phyloP scores from a whole-genome alignment of 805 yeast species.

The Sugiyamaella americana region DNA sequence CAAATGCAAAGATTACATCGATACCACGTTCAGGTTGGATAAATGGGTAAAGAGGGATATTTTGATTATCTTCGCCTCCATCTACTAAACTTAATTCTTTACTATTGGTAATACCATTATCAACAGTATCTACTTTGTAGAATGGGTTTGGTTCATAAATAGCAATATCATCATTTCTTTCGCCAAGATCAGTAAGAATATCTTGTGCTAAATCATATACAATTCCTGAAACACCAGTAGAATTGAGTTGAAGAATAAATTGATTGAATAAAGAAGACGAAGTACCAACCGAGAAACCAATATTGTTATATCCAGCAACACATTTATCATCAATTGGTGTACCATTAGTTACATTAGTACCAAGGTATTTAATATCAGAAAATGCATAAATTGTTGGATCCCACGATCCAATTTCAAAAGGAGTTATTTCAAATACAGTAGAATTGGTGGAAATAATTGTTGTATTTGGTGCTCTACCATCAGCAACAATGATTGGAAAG shows the following conservation, averaged over 20 bases:
- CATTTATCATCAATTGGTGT: conserved; percentile 46
- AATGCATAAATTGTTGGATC: conserved; percentile 67
- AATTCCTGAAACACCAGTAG: conserved; percentile 45
- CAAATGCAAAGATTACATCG: conserved; percentile 63
- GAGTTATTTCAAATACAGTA: conserved; percentile 49
- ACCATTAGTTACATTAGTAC: conserved; percentile 61
- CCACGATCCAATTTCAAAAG: conserved; percentile 82
- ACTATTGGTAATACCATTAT: conserved; percentile 34
- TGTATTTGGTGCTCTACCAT: conserved; percentile 42
- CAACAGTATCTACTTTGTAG: conserved; percentile 37
- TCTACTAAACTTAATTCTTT: conserved; percentile 50
- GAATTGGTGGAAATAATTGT: conserved; percentile 55
- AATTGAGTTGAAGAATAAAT: conserved; percentile 51
- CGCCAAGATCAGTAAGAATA: conserved; percentile 41
- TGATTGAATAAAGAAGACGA: conserved; percentile 77
- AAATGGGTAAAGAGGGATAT: conserved; percentile 59
- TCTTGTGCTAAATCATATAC: conserved; percentile 41
- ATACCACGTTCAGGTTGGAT: conserved; percentile 52
- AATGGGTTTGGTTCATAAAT: conserved; percentile 70
- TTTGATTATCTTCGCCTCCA: conserved; percentile 66
- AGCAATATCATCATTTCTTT: conserved; percentile 59
- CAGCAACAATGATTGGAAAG: conserved; percentile 58
- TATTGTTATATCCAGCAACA: conserved; percentile 67
- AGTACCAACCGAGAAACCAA: conserved; percentile 77
- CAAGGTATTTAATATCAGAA: conserved; percentile 61